Evolutionary conservation across 352 stramenopile genomes (phyloP).

Genomic region (Phytophthora quininea): DNA sequence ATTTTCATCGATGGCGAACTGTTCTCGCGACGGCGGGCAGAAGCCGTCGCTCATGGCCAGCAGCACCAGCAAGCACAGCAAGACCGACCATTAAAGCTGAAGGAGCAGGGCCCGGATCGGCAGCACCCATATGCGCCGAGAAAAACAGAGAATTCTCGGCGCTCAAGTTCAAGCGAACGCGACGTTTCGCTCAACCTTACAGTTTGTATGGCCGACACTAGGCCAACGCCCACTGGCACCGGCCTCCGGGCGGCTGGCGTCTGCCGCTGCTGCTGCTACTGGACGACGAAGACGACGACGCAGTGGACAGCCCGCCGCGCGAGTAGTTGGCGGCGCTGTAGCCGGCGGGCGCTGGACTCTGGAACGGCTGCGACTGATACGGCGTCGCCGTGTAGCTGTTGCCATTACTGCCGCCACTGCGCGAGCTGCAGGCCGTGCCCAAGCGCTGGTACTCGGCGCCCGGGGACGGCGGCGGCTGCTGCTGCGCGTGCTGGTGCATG

Average conservation of each 20-base stretch:
- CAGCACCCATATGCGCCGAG: no score
- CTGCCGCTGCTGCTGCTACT: conserved; percentile 27
- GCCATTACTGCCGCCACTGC: conserved; percentile 16
- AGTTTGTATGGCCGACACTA: not conserved
- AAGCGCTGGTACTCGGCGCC: conserved; percentile 22
- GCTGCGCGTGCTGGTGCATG: conserved; percentile 61
- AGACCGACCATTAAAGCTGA: no score
- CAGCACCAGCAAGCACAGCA: no score
- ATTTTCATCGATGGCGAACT: not conserved
- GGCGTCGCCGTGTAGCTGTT: conserved; percentile 1
- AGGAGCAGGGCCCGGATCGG: no score
- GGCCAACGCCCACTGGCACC: conserved; percentile 62
- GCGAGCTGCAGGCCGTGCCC: conserved; percentile 18
- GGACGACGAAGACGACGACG: no score
- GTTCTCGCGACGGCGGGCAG: no score
- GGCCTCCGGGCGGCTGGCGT: conserved; percentile 60
- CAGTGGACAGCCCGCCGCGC: conserved; percentile 27
- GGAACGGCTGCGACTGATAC: conserved; percentile 2
- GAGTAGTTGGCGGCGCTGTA: conserved; percentile 1
- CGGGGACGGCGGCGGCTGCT: conserved; percentile 15
- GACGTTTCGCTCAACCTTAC: not conserved
- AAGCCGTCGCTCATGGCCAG: no score
- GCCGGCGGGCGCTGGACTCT: no score
- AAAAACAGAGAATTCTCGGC: no score
- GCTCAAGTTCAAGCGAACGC: no score